Percentiles rank a stretch among this genome's conserved stretches.
Conservation (phyloP, 345 rosid genomes). For the Acer campestre region DNA sequence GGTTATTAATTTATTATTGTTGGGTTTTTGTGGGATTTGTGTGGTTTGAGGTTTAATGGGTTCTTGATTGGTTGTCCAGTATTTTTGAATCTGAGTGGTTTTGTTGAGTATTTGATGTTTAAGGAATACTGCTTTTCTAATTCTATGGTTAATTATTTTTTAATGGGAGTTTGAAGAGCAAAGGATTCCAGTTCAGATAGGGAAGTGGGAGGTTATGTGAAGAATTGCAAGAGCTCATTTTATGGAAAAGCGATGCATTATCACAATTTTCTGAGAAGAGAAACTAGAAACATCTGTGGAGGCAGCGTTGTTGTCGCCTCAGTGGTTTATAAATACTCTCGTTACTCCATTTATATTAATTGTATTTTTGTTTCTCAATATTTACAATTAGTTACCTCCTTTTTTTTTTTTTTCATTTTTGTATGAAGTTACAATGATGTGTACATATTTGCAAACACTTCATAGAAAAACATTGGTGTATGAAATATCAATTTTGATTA, state of each 20-base stretch:
- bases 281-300: conserved; percentile 13
- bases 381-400: no score
- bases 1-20: no score
- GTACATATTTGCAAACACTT: neutral
- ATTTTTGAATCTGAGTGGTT: no score
- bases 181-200: no score
- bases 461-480: neutral
- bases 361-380: no score
- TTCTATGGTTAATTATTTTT: no score
- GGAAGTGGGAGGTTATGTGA: conserved; percentile 30
- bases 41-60: no score
- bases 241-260: conserved; percentile 27
- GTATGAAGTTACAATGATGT: neutral
- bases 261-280: conserved; percentile 26
- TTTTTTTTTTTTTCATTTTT: neutral
- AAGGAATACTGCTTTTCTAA: no score
- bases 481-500: neutral
- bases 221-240: conserved; percentile 40
- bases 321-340: conserved; percentile 34
- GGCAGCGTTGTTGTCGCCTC: conserved; percentile 36
- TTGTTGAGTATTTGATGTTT: no score
- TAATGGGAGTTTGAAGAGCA: no score
- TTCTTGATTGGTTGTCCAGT: no score
- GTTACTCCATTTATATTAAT: neutral
- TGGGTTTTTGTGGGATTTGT: no score